These are phyloP conservation scores for Aspergillus tubingensis DNA, from an alignment of 2,329 filamentous ascomycete genomes.

Conservation along the genomic window DNA sequence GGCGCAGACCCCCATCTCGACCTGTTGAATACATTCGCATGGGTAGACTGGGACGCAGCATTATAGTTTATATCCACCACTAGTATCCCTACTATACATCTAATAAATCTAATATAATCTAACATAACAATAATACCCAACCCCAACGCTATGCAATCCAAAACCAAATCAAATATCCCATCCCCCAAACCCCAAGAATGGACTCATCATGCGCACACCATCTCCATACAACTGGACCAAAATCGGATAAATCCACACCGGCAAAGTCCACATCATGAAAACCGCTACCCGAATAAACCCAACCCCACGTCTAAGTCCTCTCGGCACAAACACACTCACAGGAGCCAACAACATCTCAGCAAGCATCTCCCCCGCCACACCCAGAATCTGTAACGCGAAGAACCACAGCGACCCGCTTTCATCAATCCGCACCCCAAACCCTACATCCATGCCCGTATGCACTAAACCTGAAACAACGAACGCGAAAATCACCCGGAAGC, in stretches of 20 bases:
- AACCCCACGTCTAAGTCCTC: neutral
- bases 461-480: conserved; percentile 21
- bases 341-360: neutral
- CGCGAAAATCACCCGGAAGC: neutral
- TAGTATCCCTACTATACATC: neutral
- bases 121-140: neutral
- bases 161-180: neutral
- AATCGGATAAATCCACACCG: conserved; percentile 25
- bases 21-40: conserved; percentile 2
- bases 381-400: conserved; percentile 22
- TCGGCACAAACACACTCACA: neutral
- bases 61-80: neutral
- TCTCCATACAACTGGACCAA: conserved; percentile 15
- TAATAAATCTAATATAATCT: neutral
- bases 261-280: conserved; percentile 20
- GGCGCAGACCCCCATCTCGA: conserved; percentile 3
- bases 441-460: conserved; percentile 22
- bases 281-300: conserved; percentile 22
- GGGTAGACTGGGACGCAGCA: conserved; percentile 6
- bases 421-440: conserved; percentile 16
- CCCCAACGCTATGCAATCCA: neutral
- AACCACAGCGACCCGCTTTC: conserved; percentile 21
- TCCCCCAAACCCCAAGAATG: conserved; percentile 15
- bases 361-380: conserved; percentile 10
- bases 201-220: conserved; percentile 19